phyloP scores from a whole-genome alignment of 129 eudicot genomes.

The Deinandra increscens region DNA sequence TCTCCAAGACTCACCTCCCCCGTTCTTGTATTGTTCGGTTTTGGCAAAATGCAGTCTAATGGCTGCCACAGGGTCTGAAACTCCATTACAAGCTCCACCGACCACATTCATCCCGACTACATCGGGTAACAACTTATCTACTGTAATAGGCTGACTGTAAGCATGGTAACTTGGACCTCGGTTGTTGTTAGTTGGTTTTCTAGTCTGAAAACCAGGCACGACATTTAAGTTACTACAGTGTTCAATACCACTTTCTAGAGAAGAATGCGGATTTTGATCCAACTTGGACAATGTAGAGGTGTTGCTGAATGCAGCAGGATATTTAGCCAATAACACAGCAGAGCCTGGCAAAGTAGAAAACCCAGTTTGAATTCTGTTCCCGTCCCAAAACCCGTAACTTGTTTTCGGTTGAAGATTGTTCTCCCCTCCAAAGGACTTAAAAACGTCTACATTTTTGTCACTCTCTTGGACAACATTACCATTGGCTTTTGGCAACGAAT shows the following conservation, averaged over 20 bases:
- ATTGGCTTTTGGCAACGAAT: constrained; percentile 33
- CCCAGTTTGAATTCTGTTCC: constrained; percentile 51
- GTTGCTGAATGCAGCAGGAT: constrained; percentile 68
- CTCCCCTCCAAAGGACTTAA: constrained; percentile 26
- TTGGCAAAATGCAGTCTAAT: constrained; percentile 72
- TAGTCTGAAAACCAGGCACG: constrained; percentile 41
- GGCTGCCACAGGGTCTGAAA: constrained; percentile 93
- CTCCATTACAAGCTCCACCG: constrained; percentile 28
- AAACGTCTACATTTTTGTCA: constrained; percentile 26
- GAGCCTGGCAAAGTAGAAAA: constrained; percentile 62
- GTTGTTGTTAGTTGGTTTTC: constrained; percentile 42
- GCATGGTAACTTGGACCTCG: constrained; percentile 36
- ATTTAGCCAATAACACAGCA: constrained; percentile 61
- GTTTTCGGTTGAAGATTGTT: constrained; percentile 40
- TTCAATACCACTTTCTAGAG: constrained; percentile 22
- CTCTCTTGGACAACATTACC: constrained; percentile 5
- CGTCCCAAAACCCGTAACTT: constrained; percentile 70
- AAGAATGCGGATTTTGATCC: constrained; percentile 30
- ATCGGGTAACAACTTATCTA: constrained; percentile 46
- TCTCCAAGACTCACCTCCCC: constrained; percentile 57
- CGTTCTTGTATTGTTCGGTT: constrained; percentile 46
- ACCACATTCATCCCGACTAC: background rate
- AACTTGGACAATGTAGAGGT: constrained; percentile 30
- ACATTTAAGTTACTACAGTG: constrained; percentile 2
- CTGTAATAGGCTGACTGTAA: constrained; percentile 48